Evolutionary conservation across 1,284 basidiomycete genomes (phyloP), one percentile per base, ranked within the genome.

Genomic region (Bondarzewia mesenterica): DNA sequence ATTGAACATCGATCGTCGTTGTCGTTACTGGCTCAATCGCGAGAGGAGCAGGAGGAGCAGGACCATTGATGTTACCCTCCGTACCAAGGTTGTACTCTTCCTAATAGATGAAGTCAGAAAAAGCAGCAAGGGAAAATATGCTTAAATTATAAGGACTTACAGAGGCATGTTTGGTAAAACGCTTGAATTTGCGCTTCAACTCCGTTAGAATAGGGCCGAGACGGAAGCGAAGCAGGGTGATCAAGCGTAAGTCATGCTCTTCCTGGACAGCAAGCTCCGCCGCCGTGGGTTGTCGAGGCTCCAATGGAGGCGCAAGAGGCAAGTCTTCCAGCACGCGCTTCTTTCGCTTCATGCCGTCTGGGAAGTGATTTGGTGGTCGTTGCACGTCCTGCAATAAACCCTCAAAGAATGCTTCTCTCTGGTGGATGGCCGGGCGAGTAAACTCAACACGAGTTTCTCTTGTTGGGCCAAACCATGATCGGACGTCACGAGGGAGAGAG

Each of bases 101-200:
- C 83, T 89, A 57, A 29, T 59, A 50, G 12, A 18, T 41, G 36
- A 35, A 48, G 20, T 5, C 21, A 7, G 39, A 18, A 10, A 41
- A 45, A 14, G 14, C 21, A 27, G 7, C 29, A 39, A 32, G 38
- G 32, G 38, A 15, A 20, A 21, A 14, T 48, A 14, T 51, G 48
- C 29, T 43, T 4, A 43, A 42, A 22, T 40, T 27, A 29, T 45
- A 44, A 41, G 26, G 35, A 74, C 82, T 60, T 57, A 93, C 92
- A 60, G 77, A 80, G 39, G 91, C 88, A 38, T 79, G 72, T 63
- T 93, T 89, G 0, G 83, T 89, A 60, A 96, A 95, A 55, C 89
- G 78, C 71, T 93, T 93, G 68, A 89, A 95, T 68, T 95, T 94
- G 62, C 92, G 82, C 69, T 92, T 92, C 56, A 99, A 71, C 63